Conservation (phyloP, 768 basidiomycete genomes). For the Psilocybe subaeruginosa region DNA sequence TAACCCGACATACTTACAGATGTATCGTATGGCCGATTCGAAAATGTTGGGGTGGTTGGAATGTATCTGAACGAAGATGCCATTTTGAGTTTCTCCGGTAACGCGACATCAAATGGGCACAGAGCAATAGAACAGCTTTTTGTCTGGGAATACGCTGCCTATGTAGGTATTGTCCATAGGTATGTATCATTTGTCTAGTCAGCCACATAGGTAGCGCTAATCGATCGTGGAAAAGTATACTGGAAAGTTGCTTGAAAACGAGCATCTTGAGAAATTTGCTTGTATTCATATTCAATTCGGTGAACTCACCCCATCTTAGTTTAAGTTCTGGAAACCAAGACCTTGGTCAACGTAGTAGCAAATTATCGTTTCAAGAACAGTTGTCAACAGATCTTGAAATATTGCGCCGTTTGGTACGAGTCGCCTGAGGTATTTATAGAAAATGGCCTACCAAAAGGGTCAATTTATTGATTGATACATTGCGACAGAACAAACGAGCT, state of each 20-base stretch:
- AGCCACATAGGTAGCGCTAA: background rate
- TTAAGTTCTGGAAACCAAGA: background rate
- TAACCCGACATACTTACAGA: conserved; percentile 6
- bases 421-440: conserved; percentile 8
- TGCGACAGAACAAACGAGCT: conserved; percentile 13
- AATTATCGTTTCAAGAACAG: conserved; percentile 18
- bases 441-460: background rate
- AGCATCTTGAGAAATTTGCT: too few species aligned
- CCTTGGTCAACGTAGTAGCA: conserved; percentile 8
- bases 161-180: conserved; percentile 17
- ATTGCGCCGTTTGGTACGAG: conserved; percentile 17
- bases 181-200: background rate
- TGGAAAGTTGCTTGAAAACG: too few species aligned
- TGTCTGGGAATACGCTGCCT: conserved; percentile 21
- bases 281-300: too few species aligned
- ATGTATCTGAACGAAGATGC: conserved; percentile 19
- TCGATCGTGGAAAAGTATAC: too few species aligned
- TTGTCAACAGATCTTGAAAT: conserved; percentile 11
- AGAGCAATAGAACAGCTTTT: conserved; percentile 17
- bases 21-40: conserved; percentile 19
- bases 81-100: conserved; percentile 11
- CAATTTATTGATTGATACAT: background rate
- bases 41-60: conserved; percentile 17
- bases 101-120: conserved; percentile 11
- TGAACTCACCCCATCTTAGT: too few species aligned